phyloP scores from a whole-genome alignment of 192 early-diverging fungal genomes.

The Ambispora gerdemannii region DNA sequence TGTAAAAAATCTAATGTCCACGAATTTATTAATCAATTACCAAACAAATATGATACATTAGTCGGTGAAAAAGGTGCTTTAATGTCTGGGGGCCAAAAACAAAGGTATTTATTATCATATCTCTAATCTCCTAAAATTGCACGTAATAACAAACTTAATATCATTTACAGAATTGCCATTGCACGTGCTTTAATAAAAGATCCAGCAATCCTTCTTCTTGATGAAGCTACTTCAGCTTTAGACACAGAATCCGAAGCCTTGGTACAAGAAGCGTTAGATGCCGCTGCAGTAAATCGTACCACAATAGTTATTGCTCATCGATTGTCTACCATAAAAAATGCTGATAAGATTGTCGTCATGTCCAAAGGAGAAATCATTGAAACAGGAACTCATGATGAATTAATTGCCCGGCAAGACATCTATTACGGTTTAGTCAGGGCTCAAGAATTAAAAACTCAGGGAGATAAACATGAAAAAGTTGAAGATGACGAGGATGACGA shows the following conservation, averaged over 20 bases:
- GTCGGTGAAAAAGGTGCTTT: conserved; percentile 76
- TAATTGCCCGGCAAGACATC: conserved; percentile 57
- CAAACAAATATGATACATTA: conserved; percentile 70
- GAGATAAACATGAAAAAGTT: conserved; percentile 27
- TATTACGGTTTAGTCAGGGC: conserved; percentile 60
- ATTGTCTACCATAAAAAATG: conserved; percentile 81
- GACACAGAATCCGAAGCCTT: conserved; percentile 74
- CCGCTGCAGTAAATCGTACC: conserved; percentile 67
- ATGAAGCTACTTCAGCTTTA: conserved; percentile 87
- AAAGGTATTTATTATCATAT: conserved; percentile 52
- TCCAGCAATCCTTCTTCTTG: conserved; percentile 78
- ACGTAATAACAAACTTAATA: too few relatives aligned
- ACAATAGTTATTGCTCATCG: conserved; percentile 90
- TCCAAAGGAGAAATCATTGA: conserved; percentile 65
- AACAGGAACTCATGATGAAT: conserved; percentile 70
- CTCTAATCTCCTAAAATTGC: too few relatives aligned
- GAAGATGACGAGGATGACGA: conserved; percentile 29
- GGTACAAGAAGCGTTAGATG: conserved; percentile 80
- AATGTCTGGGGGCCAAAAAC: conserved; percentile 89
- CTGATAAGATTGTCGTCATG: conserved; percentile 85
- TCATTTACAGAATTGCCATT: conserved; percentile 86
- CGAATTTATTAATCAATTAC: conserved; percentile 76
- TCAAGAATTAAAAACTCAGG: conserved; percentile 52
- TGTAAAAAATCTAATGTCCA: conserved; percentile 72
- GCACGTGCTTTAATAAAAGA: conserved; percentile 88